Percentiles rank a stretch among this genome's conserved stretches.
Evolutionary conservation across 805 yeast genomes (phyloP).

Genomic region (Candida maris): DNA sequence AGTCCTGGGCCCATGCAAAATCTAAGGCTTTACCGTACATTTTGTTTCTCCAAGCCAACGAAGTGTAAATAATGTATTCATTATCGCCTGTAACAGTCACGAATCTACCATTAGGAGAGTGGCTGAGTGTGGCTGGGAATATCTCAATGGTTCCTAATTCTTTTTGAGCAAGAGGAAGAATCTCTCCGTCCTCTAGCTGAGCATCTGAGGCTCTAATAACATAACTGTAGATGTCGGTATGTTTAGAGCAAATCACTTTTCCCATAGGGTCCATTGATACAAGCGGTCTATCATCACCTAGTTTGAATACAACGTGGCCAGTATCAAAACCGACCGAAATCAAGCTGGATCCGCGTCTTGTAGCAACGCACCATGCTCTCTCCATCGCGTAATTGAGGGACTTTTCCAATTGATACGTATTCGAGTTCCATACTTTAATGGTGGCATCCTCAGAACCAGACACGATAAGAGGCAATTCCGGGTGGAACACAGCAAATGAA

Average conservation of each 20-base stretch:
- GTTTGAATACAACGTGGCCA: slow-evolving; percentile 81
- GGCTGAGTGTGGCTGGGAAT: slow-evolving; percentile 80
- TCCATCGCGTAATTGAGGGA: slow-evolving; percentile 88
- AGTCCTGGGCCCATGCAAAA: slow-evolving; percentile 93
- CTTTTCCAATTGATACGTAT: slow-evolving; percentile 90
- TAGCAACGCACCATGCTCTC: slow-evolving; percentile 93
- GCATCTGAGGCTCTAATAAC: slow-evolving; percentile 64
- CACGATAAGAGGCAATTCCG: slow-evolving; percentile 90
- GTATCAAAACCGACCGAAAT: slow-evolving; percentile 93
- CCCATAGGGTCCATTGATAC: slow-evolving; percentile 92
- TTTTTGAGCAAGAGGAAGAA: slow-evolving; percentile 71
- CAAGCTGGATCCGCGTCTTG: slow-evolving; percentile 69
- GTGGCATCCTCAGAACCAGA: slow-evolving; percentile 98
- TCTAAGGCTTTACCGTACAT: slow-evolving; percentile 86
- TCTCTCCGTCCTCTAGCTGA: slow-evolving; percentile 77
- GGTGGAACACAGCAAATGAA: slow-evolving; percentile 95
- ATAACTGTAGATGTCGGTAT: slow-evolving; percentile 82
- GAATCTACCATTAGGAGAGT: slow-evolving; percentile 96
- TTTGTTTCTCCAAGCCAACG: slow-evolving; percentile 97
- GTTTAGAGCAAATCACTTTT: slow-evolving; percentile 86
- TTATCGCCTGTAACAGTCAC: slow-evolving; percentile 98
- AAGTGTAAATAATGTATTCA: slow-evolving; percentile 92
- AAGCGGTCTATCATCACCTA: slow-evolving; percentile 94
- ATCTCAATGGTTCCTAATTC: slow-evolving; percentile 94
- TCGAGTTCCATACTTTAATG: slow-evolving; percentile 90